Evolutionary conservation across 2,329 filamentous ascomycete genomes (phyloP), one percentile per base, ranked within the genome.

Genomic region (Aaosphaeria pasadenensis): DNA sequence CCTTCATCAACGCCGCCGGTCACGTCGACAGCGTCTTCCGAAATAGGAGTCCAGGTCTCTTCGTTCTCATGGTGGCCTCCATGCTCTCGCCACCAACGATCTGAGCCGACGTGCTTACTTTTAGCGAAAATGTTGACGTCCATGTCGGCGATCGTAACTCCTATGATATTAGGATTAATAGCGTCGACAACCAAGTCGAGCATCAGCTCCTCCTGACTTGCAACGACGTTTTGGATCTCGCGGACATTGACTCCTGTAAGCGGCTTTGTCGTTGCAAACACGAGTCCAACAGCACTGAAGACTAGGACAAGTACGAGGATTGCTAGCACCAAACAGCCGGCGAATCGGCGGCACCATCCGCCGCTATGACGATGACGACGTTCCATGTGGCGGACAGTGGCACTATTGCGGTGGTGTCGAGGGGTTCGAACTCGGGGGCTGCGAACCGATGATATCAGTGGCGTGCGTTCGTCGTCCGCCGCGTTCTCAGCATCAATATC

Each of bases 71-170:
- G 51, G 6, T 43, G 45, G 9, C 53, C 54, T 6, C 61, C 63
- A 45, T 72, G 69, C 30, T 72, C 66, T 5, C 67, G 64, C 71
- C 70, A 73, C 67, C 64, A 72, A 39, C 55, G 62, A 47, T 80
- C 78, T 7, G 75, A 77, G n/a, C 89, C 88, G 9, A 92, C 88
- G 64, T 92, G 88, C 51, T 88, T 89, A 50, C 91, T 96, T 71
- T 95, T 96, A 30, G 94, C 94, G 70, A 97, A 97, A 31, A 99
- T 82, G 62, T 95, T 91, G 48, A 97, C 79, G 66, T 97, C 91
- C 64, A 95, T 87, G 42, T 91, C 85, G 54, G 88, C 85, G 35
- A 99, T 84, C 2, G 87, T 87, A 39, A 99, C 87, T 2, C 90
- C 85, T 36, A 97, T 87, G 38, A 96, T 85, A 59, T 97, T 99